Base-by-base conservation (phyloP, 306 rosid genomes). In the Notholithocarpus densiflorus region DNA sequence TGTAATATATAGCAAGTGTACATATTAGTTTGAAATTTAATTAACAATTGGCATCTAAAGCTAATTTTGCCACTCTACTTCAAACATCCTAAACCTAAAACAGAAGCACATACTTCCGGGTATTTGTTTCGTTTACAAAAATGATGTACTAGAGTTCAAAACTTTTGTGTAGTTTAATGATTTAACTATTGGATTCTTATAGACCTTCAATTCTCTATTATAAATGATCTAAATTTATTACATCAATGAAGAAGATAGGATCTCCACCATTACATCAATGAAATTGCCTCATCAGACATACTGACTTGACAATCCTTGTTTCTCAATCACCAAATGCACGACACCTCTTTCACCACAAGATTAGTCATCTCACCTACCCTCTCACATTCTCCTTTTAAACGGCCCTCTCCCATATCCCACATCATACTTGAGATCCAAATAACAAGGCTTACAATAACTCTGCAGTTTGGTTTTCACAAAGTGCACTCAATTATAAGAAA, bases 331-430 rank as follows among this genome's bases (percentile, higher is more conserved):
- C 79, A 31, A 34, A 74, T 45, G 74, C 61, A 52, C 18, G 3
- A 18, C 37, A 24, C 51, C 24, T 54, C 48, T 65, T 45, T 14
- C 48, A 9, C 56, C 24, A n/a, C 18, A 2, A 37, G 43, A 27
- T 12, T 73, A 21, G 31, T 32, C 5, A 19, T 52, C 73, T 51
- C 23, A 69, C 10, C 55, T 20, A 31, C 68, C 26, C 26, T 48
- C 68, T 45, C 78, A 68, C 45, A 6, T n/a, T 45, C 29, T 20
- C 78, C 75, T 71, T 17, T 29, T 56, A 81, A 71, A 72, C 71
- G 5, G 37, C 56, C 73, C 66, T 79, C 72, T 76, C 76, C 71
- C 78, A 72, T 56, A 72, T 78, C 34, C 81, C 56, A 79, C 21
- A 15, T 23, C 51, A 21, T 32, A 64, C 52, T 21, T 56, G 13